A percentile compares a stretch with the other conserved stretches of the same genome.
Evolutionary conservation across 1,139 yeast genomes (phyloP).

Genomic region (Yamadazyma mexicana): DNA sequence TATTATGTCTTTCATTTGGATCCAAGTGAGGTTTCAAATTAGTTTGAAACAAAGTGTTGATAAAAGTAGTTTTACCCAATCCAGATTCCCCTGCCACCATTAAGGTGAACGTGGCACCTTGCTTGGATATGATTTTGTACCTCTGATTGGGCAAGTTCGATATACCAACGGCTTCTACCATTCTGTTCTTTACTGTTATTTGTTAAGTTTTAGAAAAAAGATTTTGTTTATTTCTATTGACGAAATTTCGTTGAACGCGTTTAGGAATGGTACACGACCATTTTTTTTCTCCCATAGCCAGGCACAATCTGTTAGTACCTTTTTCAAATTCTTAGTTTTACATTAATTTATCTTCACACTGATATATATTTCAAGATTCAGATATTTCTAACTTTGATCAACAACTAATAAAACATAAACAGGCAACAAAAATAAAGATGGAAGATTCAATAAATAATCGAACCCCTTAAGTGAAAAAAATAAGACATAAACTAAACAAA

Average conservation of each 20-base stretch:
- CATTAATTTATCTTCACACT: constrained; percentile 4
- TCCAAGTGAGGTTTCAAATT: constrained; percentile 65
- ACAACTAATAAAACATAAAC: constrained; percentile 14
- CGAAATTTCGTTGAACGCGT: constrained; percentile 8
- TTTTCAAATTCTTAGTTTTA: neutral
- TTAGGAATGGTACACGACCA: neutral
- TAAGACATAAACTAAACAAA: constrained; percentile 3
- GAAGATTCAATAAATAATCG: neutral
- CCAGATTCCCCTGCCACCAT: constrained; percentile 98
- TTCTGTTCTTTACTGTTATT: constrained; percentile 7
- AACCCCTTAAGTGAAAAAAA: constrained; percentile 2
- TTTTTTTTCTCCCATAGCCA: neutral
- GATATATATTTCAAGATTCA: constrained; percentile 11
- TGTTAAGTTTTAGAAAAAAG: neutral
- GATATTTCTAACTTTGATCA: constrained; percentile 12
- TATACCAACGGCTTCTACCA: constrained; percentile 73
- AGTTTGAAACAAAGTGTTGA: constrained; percentile 87
- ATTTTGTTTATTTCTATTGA: constrained; percentile 8
- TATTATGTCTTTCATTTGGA: constrained; percentile 64
- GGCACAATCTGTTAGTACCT: no score
- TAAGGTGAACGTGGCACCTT: constrained; percentile 86
- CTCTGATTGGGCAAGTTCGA: constrained; percentile 92
- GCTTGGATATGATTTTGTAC: constrained; percentile 85
- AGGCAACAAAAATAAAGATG: constrained; percentile 9
- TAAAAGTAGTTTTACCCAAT: constrained; percentile 88